These are phyloP conservation scores for Calonectria crousiana DNA, from an alignment of 2,329 filamentous ascomycete genomes.

Conservation along the genomic window DNA sequence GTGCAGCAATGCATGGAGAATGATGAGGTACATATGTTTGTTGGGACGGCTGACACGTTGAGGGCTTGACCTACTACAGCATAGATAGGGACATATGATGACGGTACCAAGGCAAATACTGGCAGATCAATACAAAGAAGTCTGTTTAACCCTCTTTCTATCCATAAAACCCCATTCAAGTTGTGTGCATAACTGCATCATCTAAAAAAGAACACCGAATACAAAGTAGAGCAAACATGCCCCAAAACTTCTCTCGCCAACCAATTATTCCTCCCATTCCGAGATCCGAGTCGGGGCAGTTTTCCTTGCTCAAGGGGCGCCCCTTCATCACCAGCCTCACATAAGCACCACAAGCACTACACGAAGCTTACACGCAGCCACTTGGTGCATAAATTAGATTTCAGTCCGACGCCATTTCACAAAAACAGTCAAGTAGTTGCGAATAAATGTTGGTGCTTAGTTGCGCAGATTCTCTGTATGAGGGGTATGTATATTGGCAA, in stretches of 20 bases:
- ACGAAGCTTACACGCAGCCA: not conserved
- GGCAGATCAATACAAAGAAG: not conserved
- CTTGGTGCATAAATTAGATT: not conserved
- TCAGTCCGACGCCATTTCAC: not conserved
- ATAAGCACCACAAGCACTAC: not conserved
- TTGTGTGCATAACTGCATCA: not conserved
- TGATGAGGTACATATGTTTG: constrained; percentile 1
- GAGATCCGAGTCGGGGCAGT: not conserved
- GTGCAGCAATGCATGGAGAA: not conserved
- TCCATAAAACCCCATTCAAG: not conserved
- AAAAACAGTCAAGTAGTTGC: not conserved
- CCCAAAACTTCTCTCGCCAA: not conserved
- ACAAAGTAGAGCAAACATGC: not conserved
- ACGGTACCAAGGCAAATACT: not conserved
- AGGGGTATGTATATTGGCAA: constrained; percentile 4
- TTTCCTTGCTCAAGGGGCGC: not conserved
- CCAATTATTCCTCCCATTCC: constrained; percentile 6
- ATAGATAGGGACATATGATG: not conserved
- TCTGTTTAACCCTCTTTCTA: constrained; percentile 4
- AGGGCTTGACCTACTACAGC: not conserved
- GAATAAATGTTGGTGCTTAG: not conserved
- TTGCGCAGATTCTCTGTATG: not conserved
- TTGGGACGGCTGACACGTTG: constrained; percentile 5
- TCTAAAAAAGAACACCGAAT: constrained; percentile 14
- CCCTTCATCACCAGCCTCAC: not conserved